Percentiles rank a stretch among this genome's conserved stretches.
These are phyloP conservation scores for Arthrobotrys sinensis DNA, from an alignment of 2,329 filamentous ascomycete species.

Conservation along the genomic window DNA sequence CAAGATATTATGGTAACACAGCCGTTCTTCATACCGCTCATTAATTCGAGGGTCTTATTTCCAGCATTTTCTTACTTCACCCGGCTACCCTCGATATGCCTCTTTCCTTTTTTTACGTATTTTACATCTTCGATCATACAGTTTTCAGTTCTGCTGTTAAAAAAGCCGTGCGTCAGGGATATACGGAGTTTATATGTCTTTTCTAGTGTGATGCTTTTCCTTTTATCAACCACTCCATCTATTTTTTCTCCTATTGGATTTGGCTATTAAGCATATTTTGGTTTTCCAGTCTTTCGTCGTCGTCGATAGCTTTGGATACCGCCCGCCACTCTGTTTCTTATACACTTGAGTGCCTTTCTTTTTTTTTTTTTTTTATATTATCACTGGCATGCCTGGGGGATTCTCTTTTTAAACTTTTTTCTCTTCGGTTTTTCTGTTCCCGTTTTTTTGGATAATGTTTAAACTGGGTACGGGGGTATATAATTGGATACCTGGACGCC, in stretches of 20 bases:
- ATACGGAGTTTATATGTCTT: slow-evolving; percentile 55
- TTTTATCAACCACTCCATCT: slow-evolving; percentile 17
- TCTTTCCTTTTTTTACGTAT: slow-evolving; percentile 19
- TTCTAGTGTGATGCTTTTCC: slow-evolving; percentile 20
- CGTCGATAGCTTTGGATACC: slow-evolving; percentile 3
- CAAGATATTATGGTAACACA: background rate
- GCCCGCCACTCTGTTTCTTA: background rate
- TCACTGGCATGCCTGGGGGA: slow-evolving; percentile 19
- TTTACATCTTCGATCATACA: slow-evolving; percentile 11
- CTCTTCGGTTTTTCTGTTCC: slow-evolving; percentile 18
- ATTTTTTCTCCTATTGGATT: background rate
- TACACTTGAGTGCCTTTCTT: background rate
- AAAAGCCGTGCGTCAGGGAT: slow-evolving; percentile 59
- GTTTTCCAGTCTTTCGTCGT: background rate
- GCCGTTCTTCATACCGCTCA: background rate
- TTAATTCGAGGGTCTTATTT: slow-evolving; percentile 19
- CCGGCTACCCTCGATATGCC: background rate
- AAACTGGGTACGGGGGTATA: slow-evolving; percentile 11
- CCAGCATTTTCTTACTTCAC: background rate
- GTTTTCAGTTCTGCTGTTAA: slow-evolving; percentile 25
- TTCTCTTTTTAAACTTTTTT: slow-evolving; percentile 14
- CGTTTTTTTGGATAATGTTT: slow-evolving; percentile 37
- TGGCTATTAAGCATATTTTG: background rate
- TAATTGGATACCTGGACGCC: background rate
- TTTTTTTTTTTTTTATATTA: slow-evolving; percentile 4